Conservation (phyloP, 2,329 filamentous ascomycete species). For the Colletotrichum sp. region DNA sequence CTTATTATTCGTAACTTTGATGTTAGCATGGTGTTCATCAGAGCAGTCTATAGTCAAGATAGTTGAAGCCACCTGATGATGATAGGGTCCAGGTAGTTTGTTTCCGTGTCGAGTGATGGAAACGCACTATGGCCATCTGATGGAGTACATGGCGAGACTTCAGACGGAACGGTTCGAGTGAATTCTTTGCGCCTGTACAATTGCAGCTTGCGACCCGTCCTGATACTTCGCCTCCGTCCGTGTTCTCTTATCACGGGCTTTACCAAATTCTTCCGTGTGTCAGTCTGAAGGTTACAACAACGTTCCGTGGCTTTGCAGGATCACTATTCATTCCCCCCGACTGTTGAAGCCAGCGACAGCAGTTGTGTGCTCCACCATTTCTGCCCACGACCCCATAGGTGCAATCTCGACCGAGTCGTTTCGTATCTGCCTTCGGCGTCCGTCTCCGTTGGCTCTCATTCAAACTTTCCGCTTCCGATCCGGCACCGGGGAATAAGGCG, state of each 20-base stretch:
- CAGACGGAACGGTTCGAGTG: not conserved
- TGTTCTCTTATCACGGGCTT: not conserved
- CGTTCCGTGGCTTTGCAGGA: not conserved
- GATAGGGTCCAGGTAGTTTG: not conserved
- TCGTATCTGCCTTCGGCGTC: not conserved
- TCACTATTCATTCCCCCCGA: not conserved
- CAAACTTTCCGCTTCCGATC: not conserved
- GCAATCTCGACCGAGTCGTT: not conserved
- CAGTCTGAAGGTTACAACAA: too few relatives aligned
- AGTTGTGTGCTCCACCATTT: not conserved
- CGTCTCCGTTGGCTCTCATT: not conserved
- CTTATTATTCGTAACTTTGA: not conserved
- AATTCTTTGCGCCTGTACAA: not conserved
- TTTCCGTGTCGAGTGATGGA: not conserved
- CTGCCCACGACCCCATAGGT: not conserved
- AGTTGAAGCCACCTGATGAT: not conserved
- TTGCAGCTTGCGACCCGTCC: not conserved
- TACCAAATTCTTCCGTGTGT: too few relatives aligned
- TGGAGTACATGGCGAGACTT: not conserved
- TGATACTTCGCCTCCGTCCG: not conserved
- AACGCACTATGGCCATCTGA: not conserved
- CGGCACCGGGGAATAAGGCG: not conserved
- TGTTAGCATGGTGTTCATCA: not conserved
- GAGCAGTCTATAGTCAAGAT: accelerated
- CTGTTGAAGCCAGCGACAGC: not conserved